phyloP scores from a whole-genome alignment of 192 early-diverging fungal species.

The Gryganskiella cystojenkinii region DNA sequence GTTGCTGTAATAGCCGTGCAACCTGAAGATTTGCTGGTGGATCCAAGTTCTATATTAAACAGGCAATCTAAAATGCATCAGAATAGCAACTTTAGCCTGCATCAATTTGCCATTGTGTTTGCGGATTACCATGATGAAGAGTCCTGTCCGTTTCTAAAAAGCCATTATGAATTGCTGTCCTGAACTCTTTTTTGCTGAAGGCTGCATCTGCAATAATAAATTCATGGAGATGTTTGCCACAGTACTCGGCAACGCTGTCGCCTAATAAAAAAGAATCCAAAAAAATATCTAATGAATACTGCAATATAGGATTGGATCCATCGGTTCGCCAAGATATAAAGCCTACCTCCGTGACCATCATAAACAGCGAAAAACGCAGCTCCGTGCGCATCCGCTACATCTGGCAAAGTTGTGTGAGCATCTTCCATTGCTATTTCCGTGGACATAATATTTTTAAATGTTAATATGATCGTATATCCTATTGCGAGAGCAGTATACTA shows the following conservation, averaged over 20 bases:
- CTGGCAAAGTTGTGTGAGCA: constrained; percentile 91
- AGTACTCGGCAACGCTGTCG: constrained; percentile 81
- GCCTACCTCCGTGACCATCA: constrained; percentile 92
- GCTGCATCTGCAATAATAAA: constrained; percentile 69
- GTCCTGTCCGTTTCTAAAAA: constrained; percentile 85
- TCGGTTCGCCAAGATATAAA: no score
- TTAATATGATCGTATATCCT: no score
- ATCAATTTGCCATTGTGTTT: no score
- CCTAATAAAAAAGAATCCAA: constrained; percentile 51
- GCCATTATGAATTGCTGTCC: constrained; percentile 81
- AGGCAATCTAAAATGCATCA: no score
- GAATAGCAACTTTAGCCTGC: no score
- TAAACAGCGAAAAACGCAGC: constrained; percentile 94
- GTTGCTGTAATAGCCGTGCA: constrained; percentile 94
- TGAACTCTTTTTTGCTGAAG: constrained; percentile 77
- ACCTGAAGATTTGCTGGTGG: constrained; percentile 88
- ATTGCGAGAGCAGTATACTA: no score
- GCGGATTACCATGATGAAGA: constrained; percentile 76
- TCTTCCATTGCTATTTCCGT: constrained; percentile 53
- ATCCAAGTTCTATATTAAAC: constrained; percentile 84
- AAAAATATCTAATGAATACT: not conserved
- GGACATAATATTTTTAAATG: no score
- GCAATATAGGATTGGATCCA: no score
- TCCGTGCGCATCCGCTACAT: constrained; percentile 68
- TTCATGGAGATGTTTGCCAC: constrained; percentile 81